phyloP scores from a whole-genome alignment of 495 filamentous ascomycete genomes.

The Aspergillus biplanus region DNA sequence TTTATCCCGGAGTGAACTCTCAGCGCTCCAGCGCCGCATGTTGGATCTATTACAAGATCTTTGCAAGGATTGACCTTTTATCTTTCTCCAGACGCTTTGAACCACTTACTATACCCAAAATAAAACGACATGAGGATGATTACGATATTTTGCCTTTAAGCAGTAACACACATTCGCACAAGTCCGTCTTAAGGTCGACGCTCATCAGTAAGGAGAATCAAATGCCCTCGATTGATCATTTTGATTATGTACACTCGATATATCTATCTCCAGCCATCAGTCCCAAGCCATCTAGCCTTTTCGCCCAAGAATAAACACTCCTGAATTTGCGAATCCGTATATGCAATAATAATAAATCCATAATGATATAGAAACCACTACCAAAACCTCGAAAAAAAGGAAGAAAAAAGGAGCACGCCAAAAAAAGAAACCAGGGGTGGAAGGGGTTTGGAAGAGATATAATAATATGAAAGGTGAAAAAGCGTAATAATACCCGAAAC shows the following conservation, averaged over 20 bases:
- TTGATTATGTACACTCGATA: constrained; percentile 32
- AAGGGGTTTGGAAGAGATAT: neutral
- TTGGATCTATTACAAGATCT: constrained; percentile 65
- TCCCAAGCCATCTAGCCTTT: constrained; percentile 23
- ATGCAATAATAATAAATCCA: constrained; percentile 22
- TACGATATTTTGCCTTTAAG: too few species aligned
- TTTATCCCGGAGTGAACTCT: constrained; percentile 51
- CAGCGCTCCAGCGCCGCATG: constrained; percentile 60
- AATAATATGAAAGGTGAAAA: neutral
- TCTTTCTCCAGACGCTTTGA: neutral
- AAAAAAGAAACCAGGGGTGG: neutral
- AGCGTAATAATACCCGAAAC: neutral
- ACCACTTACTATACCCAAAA: neutral
- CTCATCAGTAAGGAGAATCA: neutral
- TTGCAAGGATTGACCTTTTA: constrained; percentile 47
- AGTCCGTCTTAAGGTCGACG: too few species aligned
- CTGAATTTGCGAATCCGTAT: constrained; percentile 17
- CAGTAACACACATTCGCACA: too few species aligned
- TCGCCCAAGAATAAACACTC: constrained; percentile 23
- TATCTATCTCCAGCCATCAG: constrained; percentile 19
- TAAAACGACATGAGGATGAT: too few species aligned
- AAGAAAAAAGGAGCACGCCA: neutral
- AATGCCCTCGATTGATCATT: constrained; percentile 5
- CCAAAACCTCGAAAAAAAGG: neutral
- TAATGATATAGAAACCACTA: constrained; percentile 8